These are phyloP conservation scores for Tulasnella sp. DNA, from an alignment of 768 basidiomycete species.

Conservation along the genomic window DNA sequence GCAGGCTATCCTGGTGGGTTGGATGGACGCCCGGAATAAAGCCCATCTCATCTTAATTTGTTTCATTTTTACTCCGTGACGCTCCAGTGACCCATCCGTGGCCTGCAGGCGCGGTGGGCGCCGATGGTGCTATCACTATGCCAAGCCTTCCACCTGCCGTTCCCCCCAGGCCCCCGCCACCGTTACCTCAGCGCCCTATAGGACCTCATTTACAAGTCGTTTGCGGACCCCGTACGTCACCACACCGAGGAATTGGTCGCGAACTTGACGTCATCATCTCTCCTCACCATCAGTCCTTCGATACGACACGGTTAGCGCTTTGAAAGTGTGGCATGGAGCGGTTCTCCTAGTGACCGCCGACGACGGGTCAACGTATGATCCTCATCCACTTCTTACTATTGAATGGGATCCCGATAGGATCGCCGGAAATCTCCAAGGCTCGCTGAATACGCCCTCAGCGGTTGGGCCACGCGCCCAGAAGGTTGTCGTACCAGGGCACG, in stretches of 20 bases:
- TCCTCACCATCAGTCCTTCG: conserved; percentile 50
- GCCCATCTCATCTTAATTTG: background rate
- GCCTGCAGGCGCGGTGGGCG: background rate
- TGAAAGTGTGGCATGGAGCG: conserved; percentile 81
- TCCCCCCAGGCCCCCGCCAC: conserved; percentile 33
- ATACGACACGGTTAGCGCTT: conserved; percentile 80
- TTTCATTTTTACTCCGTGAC: background rate
- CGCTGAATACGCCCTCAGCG: background rate
- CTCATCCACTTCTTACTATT: conserved; percentile 63
- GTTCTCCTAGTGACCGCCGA: conserved; percentile 85
- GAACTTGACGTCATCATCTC: background rate
- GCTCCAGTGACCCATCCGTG: background rate
- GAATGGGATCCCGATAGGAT: conserved; percentile 64
- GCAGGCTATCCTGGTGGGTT: background rate
- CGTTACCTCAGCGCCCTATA: conserved; percentile 51
- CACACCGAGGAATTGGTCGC: background rate
- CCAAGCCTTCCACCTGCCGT: background rate
- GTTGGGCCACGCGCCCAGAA: conserved; percentile 32
- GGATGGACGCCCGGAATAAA: background rate
- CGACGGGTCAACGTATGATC: conserved; percentile 71
- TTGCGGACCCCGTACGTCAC: conserved; percentile 61
- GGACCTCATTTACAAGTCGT: conserved; percentile 82
- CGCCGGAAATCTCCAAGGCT: background rate
- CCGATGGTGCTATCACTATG: background rate
- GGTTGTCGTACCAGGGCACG: conserved; percentile 54